Conservation (phyloP, 306 rosid genomes). For the Adenanthera pavonina region DNA sequence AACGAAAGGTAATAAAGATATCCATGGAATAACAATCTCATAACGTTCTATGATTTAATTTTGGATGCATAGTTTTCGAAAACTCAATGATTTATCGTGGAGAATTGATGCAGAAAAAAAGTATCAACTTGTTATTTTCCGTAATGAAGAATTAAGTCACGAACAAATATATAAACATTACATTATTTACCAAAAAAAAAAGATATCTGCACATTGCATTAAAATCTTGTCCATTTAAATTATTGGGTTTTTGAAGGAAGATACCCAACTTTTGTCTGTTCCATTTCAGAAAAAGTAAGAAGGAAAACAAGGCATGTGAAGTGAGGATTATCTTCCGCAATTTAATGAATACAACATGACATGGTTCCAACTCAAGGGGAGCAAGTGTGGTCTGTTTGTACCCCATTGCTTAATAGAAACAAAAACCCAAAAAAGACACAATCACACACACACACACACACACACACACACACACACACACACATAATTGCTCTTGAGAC, state of each 20-base stretch:
- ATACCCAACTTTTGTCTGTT: constrained; percentile 31
- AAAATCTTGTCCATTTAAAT: not conserved
- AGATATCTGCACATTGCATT: not conserved
- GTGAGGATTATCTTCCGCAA: not conserved
- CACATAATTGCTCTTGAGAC: constrained; percentile 19
- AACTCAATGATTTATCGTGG: too few species aligned
- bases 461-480: not conserved
- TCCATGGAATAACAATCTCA: not conserved
- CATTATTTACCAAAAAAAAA: too few species aligned
- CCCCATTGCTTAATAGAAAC: not conserved
- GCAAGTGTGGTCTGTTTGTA: not conserved
- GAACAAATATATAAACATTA: not conserved
- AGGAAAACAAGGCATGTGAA: constrained; percentile 46
- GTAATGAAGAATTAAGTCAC: not conserved
- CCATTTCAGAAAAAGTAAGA: constrained; percentile 2
- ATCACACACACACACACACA: too few species aligned
- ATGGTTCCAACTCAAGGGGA: constrained; percentile 33
- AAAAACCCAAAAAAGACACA: not conserved
- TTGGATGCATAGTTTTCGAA: not conserved
- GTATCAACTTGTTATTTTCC: too few species aligned
- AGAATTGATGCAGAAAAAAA: not conserved
- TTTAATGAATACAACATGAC: constrained; percentile 18
- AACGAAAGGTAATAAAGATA: constrained; percentile 5
- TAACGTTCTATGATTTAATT: not conserved
- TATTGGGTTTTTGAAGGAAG: not conserved